Conservation (phyloP, 805 yeast species). For the Wickerhamiella dianesei region DNA sequence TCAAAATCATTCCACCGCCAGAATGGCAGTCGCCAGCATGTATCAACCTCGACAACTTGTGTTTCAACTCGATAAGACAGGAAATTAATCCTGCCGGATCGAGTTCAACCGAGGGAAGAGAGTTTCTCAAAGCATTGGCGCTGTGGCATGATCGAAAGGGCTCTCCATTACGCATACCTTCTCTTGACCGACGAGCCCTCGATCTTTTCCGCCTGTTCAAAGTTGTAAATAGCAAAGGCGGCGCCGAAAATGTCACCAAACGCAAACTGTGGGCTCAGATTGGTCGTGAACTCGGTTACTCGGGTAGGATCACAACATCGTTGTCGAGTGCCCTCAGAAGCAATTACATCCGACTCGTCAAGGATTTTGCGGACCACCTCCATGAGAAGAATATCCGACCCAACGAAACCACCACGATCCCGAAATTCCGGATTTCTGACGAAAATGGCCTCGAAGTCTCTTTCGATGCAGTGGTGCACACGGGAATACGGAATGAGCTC, state of each 20-base stretch:
- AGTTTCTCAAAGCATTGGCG: constrained; percentile 34
- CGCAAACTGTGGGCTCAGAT: constrained; percentile 71
- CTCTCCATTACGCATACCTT: constrained; percentile 33
- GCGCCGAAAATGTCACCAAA: constrained; percentile 47
- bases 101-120: constrained; percentile 25
- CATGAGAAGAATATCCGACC: constrained; percentile 12
- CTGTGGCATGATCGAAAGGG: constrained; percentile 28
- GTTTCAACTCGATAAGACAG: constrained; percentile 41
- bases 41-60: constrained; percentile 14
- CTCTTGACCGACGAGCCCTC: constrained; percentile 50
- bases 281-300: constrained; percentile 67
- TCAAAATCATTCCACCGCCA: neutral
- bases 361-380: neutral
- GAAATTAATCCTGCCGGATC: constrained; percentile 29
- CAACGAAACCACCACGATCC: constrained; percentile 1
- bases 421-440: constrained; percentile 56
- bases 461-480: constrained; percentile 50
- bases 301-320: constrained; percentile 58
- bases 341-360: constrained; percentile 38
- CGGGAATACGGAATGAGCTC: constrained; percentile 4
- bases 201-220: constrained; percentile 49
- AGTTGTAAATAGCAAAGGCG: constrained; percentile 53
- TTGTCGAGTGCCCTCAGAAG: constrained; percentile 52
- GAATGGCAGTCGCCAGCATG: neutral
- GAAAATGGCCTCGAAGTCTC: constrained; percentile 54